phyloP scores from a whole-genome alignment of 768 basidiomycete species.

The Termitomyces titanicus region DNA sequence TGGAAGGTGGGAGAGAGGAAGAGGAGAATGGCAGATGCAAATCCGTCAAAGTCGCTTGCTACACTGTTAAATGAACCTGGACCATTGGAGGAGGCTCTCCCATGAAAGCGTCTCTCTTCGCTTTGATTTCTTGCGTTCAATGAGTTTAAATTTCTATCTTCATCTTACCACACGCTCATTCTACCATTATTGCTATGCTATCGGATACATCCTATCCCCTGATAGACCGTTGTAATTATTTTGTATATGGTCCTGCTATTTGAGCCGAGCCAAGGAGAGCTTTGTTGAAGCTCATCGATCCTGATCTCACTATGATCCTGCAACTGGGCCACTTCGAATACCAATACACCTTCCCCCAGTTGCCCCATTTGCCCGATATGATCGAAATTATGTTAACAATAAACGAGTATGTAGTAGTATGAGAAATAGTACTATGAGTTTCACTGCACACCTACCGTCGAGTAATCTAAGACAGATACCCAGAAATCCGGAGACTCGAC shows the following conservation, averaged over 20 bases:
- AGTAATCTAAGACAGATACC: too few relatives aligned
- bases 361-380: too few relatives aligned
- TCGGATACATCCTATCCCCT: neutral
- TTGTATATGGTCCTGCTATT: neutral
- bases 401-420: too few relatives aligned
- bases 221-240: conserved; percentile 7
- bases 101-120: neutral
- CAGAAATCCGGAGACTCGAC: too few relatives aligned
- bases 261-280: too few relatives aligned
- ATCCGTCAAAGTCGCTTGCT: neutral
- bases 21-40: conserved; percentile 40
- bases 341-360: too few relatives aligned
- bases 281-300: too few relatives aligned
- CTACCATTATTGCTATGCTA: conserved; percentile 4
- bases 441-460: too few relatives aligned
- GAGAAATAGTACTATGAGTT: too few relatives aligned
- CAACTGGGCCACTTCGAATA: too few relatives aligned
- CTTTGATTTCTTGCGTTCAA: neutral
- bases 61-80: neutral
- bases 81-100: neutral
- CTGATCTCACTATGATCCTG: too few relatives aligned
- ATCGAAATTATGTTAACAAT: too few relatives aligned
- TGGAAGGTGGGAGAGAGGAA: conserved; percentile 79
- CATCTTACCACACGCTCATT: conserved; percentile 11
- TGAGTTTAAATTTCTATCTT: neutral